Evolutionary conservation across 2,329 filamentous ascomycete genomes (phyloP).

Genomic region (Chaetomium sp.): DNA sequence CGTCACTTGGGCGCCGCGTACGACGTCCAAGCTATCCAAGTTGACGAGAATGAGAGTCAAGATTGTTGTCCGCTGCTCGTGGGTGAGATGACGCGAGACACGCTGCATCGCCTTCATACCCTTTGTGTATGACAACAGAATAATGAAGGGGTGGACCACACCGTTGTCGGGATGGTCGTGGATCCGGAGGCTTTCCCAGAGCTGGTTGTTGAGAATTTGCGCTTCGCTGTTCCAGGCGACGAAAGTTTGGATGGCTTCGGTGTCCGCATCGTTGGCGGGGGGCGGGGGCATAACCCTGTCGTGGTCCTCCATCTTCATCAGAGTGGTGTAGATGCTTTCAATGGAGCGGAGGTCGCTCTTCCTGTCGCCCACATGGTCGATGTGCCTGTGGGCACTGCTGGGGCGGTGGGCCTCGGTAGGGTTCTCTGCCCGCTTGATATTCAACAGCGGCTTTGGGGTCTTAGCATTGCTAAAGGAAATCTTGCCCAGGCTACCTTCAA

Average conservation of each 20-base stretch:
- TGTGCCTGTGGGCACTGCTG: conserved; percentile 39
- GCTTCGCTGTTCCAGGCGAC: conserved; percentile 72
- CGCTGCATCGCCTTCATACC: conserved; percentile 94
- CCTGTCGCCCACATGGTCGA: conserved; percentile 57
- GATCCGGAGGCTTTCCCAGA: conserved; percentile 86
- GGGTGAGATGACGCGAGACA: conserved; percentile 86
- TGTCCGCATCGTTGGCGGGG: conserved; percentile 56
- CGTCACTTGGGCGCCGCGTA: conserved; percentile 69
- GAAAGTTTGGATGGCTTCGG: conserved; percentile 65
- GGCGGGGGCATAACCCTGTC: conserved; percentile 67
- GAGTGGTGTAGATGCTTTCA: conserved; percentile 75
- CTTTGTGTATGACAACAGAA: conserved; percentile 88
- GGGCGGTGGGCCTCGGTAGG: conserved; percentile 51
- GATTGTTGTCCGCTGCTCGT: conserved; percentile 89
- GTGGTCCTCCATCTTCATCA: conserved; percentile 94
- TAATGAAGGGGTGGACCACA: conserved; percentile 80
- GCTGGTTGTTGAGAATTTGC: conserved; percentile 64
- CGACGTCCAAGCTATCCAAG: conserved; percentile 84
- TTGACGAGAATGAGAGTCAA: conserved; percentile 94
- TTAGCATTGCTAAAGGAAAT: conserved; percentile 99
- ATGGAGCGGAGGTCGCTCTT: conserved; percentile 82
- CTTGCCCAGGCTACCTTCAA: conserved; percentile 93
- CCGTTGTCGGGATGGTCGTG: conserved; percentile 67
- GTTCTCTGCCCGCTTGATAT: conserved; percentile 82
- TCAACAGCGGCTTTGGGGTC: conserved; percentile 88